These are phyloP conservation scores for Salix exigua DNA, from an alignment of 345 rosid genomes.

Conservation along the genomic window DNA sequence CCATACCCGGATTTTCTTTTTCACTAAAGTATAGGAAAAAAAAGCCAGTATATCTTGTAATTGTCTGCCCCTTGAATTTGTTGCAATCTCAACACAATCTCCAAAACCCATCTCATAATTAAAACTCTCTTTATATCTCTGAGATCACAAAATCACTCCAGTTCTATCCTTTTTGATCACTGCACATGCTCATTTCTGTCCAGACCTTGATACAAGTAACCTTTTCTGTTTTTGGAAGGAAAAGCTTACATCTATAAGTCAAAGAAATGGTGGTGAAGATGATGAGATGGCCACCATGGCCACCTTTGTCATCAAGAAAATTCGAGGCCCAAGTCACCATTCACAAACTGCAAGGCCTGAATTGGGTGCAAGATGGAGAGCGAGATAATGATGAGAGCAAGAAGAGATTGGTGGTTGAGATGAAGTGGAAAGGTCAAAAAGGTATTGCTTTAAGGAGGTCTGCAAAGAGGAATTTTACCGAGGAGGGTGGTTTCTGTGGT, in stretches of 20 bases:
- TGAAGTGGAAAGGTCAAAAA: slow-evolving; percentile 56
- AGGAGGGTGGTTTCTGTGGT: slow-evolving; percentile 40
- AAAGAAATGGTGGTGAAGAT: slow-evolving; percentile 42
- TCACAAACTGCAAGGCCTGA: slow-evolving; percentile 37
- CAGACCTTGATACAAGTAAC: background rate
- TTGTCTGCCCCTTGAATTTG: background rate
- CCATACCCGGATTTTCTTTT: background rate
- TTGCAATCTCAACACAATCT: background rate
- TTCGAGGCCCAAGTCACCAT: slow-evolving; percentile 39
- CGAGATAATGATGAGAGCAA: slow-evolving; percentile 16
- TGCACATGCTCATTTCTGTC: too few relatives aligned
- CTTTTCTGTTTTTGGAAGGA: background rate
- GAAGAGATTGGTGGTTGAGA: slow-evolving; percentile 43
- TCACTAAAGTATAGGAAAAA: background rate
- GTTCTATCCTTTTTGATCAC: background rate
- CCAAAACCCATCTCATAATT: background rate
- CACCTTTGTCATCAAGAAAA: slow-evolving; percentile 41
- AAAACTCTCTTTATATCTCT: background rate
- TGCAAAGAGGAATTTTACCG: slow-evolving; percentile 34
- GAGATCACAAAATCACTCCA: background rate
- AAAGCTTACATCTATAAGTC: background rate
- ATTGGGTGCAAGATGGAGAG: slow-evolving; percentile 9
- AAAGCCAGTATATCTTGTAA: background rate
- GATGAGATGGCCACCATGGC: slow-evolving; percentile 61
- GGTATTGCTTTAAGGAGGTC: slow-evolving; percentile 29